Evolutionary conservation across 441 rosid species (phyloP), one percentile per base, ranked within the genome.

Genomic region (Arabidopsis hybrid): DNA sequence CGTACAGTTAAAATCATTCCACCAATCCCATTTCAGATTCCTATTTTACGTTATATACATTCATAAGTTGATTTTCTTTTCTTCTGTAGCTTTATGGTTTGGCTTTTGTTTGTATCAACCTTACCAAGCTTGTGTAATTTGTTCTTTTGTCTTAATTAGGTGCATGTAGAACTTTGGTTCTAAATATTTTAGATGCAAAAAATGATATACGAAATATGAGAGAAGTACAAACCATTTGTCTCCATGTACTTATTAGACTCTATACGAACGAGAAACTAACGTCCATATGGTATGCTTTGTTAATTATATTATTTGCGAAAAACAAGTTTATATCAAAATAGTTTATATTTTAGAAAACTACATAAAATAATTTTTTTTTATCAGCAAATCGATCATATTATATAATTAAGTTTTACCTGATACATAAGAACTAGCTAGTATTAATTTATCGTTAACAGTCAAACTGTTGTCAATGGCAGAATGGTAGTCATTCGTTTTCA

Each of bases 1-100:
- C 52, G 36, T 64, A 62, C 49, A 45, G 76, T 36, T 57, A 12
- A 65, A 73, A 21, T 49, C 18, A 57, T 73, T 73, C 71, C 26
- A 65, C 65, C 71, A 73, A 65, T 73, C 60, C 6, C 59, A 56
- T 73, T 46, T 56, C 34, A 43, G 60, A 58, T 65, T 65, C 66
- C 10, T 63, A 13, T 7, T 64, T 56, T 46, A 36, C 60, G 45
- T 21, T 46, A 62, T 52, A 5, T 32, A 5, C 35, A 31, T 14
- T 39, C 16, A 6, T 45, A 2, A 17, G 34, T 38, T n/a, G 12
- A 17, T 11, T 49, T 39, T 3, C 2, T 39, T 39, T 29, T 40
- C 14, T 52, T 31, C 7, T 49, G 16, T 45, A 45, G 43, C 2
- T 32, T 47, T 31, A 10, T 38, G 4, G 11, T 17, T 34, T 57